phyloP scores from a whole-genome alignment of 1,284 basidiomycete genomes.

The Austropuccinia psidii region DNA sequence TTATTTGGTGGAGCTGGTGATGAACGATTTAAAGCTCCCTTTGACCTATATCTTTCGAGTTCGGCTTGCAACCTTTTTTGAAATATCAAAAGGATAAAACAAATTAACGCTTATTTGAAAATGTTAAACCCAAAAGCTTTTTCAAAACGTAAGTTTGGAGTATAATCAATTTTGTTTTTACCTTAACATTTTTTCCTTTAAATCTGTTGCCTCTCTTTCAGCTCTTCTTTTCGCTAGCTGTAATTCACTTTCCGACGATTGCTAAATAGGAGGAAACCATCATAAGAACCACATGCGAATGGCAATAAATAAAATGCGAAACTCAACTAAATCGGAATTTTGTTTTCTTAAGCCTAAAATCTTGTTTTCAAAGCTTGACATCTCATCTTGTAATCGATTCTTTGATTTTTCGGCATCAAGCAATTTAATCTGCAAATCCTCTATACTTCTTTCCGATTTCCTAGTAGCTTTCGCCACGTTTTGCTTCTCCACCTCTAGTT shows the following conservation, averaged over 20 bases:
- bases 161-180: slow-evolving; percentile 48
- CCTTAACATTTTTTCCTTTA: slow-evolving; percentile 62
- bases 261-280: slow-evolving; percentile 51
- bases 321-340: slow-evolving; percentile 42
- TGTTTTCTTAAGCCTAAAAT: slow-evolving; percentile 42
- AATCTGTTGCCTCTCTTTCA: slow-evolving; percentile 64
- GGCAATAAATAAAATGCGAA: slow-evolving; percentile 37
- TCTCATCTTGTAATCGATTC: slow-evolving; percentile 37
- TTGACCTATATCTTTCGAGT: slow-evolving; percentile 34
- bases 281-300: background rate
- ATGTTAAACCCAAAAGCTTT: background rate
- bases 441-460: slow-evolving; percentile 29
- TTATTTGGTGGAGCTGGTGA: too few species aligned
- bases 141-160: background rate
- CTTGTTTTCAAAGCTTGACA: slow-evolving; percentile 39
- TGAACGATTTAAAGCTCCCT: slow-evolving; percentile 32
- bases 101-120: background rate
- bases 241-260: slow-evolving; percentile 61
- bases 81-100: background rate
- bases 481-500: slow-evolving; percentile 54
- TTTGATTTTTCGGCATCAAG: slow-evolving; percentile 36
- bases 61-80: slow-evolving; percentile 31
- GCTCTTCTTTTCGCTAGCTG: slow-evolving; percentile 64
- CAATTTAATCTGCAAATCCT: slow-evolving; percentile 38
- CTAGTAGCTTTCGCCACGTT: slow-evolving; percentile 46